Evolutionary conservation across 1,284 basidiomycete species (phyloP).

Genomic region (Cryptococcus deneoformans): DNA sequence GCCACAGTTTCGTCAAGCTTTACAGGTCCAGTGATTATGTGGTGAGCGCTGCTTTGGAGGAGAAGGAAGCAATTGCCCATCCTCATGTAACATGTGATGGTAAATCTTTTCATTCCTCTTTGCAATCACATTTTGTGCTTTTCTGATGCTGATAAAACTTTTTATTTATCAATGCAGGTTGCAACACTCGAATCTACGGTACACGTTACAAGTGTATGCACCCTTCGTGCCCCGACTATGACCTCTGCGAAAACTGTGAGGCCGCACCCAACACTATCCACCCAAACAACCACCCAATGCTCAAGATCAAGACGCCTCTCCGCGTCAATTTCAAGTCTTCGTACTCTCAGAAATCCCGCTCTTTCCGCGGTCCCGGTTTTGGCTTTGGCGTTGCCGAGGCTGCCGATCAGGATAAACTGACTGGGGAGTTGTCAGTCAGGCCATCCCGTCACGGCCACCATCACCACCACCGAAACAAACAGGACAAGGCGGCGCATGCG

Average conservation of each 20-base stretch:
- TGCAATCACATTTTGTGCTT: too few relatives aligned
- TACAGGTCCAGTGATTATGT: constrained; percentile 55
- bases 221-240: constrained; percentile 73
- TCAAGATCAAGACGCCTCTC: constrained; percentile 64
- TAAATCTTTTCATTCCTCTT: too few relatives aligned
- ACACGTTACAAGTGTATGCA: constrained; percentile 63
- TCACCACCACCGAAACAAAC: neutral
- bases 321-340: constrained; percentile 32
- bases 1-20: constrained; percentile 71
- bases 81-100: constrained; percentile 43
- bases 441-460: neutral
- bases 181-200: constrained; percentile 28
- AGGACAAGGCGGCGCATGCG: neutral
- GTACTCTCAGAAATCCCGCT: constrained; percentile 11
- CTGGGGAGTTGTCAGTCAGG: too few relatives aligned
- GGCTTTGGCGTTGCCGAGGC: constrained; percentile 7
- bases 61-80: constrained; percentile 53
- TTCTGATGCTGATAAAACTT: too few relatives aligned
- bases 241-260: constrained; percentile 78
- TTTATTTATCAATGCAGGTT: too few relatives aligned
- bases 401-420: too few relatives aligned
- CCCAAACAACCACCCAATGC: constrained; percentile 67
- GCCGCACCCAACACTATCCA: constrained; percentile 73
- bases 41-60: constrained; percentile 20
- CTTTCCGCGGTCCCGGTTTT: neutral